A percentile compares a stretch with the other conserved stretches of the same genome.
phyloP scores from a whole-genome alignment of 2,329 filamentous ascomycete species.

The Fusarium xylarioides region DNA sequence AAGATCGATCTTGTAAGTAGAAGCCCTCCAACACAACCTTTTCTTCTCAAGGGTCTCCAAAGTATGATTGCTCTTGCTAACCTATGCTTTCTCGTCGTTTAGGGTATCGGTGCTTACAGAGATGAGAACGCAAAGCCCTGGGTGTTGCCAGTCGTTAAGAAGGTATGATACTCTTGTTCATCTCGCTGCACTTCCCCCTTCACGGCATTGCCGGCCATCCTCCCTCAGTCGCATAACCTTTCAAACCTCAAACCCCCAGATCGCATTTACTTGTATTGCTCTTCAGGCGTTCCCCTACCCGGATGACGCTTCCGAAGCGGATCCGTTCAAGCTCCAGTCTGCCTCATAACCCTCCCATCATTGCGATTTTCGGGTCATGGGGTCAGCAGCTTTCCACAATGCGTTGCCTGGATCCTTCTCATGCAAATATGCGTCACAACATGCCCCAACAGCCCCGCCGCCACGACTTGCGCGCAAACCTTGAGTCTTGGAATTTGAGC shows the following conservation, averaged over 20 bases:
- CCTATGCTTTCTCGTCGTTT: constrained; percentile 3
- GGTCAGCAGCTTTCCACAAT: constrained; percentile 17
- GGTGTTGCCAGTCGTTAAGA: constrained; percentile 95
- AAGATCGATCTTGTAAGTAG: constrained; percentile 91
- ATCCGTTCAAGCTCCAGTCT: constrained; percentile 14
- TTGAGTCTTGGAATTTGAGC: constrained; percentile 24
- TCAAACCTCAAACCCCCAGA: not conserved
- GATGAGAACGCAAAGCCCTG: constrained; percentile 97
- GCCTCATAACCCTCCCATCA: constrained; percentile 11
- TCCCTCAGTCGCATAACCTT: constrained; percentile 10
- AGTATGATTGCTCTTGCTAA: constrained; percentile 12
- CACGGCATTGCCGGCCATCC: constrained; percentile 1
- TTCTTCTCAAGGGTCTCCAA: not conserved
- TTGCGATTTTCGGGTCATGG: constrained; percentile 36
- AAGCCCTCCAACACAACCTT: not conserved
- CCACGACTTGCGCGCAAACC: constrained; percentile 6
- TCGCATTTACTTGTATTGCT: constrained; percentile 14
- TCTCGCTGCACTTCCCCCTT: constrained; percentile 7
- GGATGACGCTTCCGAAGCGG: constrained; percentile 7
- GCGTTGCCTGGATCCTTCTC: constrained; percentile 22
- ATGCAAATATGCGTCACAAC: constrained; percentile 23
- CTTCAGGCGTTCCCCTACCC: not conserved
- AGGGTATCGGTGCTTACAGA: constrained; percentile 90
- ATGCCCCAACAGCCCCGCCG: constrained; percentile 26
- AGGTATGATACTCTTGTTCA: constrained; percentile 64